Conservation (phyloP, 306 rosid genomes). For the Quercus suber region DNA sequence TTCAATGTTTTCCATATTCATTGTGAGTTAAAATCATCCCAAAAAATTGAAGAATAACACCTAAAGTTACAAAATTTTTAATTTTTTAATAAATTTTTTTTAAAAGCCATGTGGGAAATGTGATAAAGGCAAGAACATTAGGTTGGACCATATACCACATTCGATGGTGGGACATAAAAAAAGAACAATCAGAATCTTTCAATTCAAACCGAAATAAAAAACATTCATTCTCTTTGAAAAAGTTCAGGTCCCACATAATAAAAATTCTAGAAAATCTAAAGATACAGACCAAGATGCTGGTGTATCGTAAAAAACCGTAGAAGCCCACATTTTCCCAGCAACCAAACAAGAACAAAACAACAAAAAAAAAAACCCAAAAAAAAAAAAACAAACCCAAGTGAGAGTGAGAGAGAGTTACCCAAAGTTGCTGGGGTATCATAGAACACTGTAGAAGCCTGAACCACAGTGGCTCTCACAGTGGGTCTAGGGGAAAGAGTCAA, state of each 20-base stretch:
- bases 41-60: not conserved
- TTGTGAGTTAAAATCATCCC: not conserved
- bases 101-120: not conserved
- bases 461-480: slow-evolving; percentile 83
- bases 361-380: not conserved
- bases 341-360: not conserved
- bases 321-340: not conserved
- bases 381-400: not conserved
- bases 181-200: not conserved
- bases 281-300: not conserved
- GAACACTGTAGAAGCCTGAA: slow-evolving; percentile 88
- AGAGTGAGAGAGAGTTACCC: slow-evolving; percentile 29
- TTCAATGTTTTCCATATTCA: not conserved
- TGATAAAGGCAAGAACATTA: not conserved
- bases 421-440: slow-evolving; percentile 84
- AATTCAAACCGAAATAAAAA: not conserved
- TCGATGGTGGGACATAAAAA: not conserved
- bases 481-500: slow-evolving; percentile 37
- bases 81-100: too few relatives aligned
- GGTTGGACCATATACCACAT: not conserved
- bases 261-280: not conserved
- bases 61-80: not conserved
- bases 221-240: not conserved
- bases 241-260: not conserved
- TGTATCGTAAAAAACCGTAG: too few relatives aligned